Evolutionary conservation across 345 rosid species (phyloP).

Genomic region (Eucalyptus guilfoylei): DNA sequence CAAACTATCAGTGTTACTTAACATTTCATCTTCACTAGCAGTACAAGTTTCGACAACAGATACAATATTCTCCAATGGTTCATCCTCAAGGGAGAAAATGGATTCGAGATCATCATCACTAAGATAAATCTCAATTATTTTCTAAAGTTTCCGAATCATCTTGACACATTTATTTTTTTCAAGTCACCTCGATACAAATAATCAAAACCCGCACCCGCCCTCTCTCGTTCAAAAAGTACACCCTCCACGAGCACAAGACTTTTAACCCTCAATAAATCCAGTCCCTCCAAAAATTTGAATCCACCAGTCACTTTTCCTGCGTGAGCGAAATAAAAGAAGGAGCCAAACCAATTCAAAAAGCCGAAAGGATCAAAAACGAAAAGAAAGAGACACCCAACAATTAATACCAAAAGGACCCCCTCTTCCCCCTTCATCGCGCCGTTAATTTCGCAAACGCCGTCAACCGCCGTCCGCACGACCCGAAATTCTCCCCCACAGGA

Average conservation of each 20-base stretch:
- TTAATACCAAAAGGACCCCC: not conserved
- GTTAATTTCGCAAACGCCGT: conserved; percentile 11
- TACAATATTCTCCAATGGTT: accelerated
- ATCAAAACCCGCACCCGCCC: not conserved
- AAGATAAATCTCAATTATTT: not conserved
- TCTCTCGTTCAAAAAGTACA: not conserved
- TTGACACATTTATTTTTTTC: accelerated
- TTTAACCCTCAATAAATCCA: not conserved
- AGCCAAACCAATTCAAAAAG: conserved; percentile 1
- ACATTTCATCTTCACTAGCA: not conserved
- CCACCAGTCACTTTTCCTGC: not conserved
- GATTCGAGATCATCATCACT: accelerated
- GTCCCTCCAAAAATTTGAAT: not conserved
- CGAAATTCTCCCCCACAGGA: not conserved
- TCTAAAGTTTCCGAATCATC: no score
- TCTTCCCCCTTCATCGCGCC: not conserved
- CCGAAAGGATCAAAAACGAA: not conserved
- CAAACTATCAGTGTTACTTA: accelerated
- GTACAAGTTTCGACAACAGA: accelerated
- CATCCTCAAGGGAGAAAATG: no score
- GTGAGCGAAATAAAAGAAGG: not conserved
- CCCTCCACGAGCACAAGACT: not conserved
- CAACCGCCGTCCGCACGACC: not conserved
- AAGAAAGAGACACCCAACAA: not conserved
- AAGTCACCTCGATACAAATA: accelerated